These are phyloP conservation scores for Botrytis sinoallii DNA, from an alignment of 2,329 filamentous ascomycete genomes.

Conservation along the genomic window DNA sequence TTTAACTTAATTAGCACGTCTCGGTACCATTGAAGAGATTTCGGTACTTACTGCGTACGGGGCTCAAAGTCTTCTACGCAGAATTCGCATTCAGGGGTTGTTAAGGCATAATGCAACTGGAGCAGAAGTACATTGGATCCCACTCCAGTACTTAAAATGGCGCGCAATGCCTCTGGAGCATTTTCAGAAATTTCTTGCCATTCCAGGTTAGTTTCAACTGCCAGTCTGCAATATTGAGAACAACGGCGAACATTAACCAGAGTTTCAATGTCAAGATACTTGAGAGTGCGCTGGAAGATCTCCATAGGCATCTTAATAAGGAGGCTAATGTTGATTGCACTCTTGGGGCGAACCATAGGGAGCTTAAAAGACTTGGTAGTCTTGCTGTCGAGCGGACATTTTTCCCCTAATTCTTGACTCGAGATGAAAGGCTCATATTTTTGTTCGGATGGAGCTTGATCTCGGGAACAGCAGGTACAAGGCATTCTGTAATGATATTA, in stretches of 20 bases:
- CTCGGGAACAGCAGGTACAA: neutral
- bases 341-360: neutral
- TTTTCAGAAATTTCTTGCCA: neutral
- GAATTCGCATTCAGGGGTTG: conserved; percentile 2
- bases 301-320: conserved; percentile 2
- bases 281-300: neutral
- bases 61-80: neutral
- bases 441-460: neutral
- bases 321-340: neutral
- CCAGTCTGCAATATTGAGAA: neutral
- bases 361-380: neutral
- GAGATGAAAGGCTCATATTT: neutral
- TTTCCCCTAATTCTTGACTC: neutral
- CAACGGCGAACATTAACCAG: neutral
- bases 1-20: neutral
- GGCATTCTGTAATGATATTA: neutral
- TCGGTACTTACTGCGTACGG: neutral
- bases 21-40: neutral
- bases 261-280: neutral
- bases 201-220: neutral
- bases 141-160: neutral
- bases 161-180: conserved; percentile 3
- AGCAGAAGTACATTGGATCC: neutral
- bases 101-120: neutral
- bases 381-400: neutral